Conservation (phyloP, 306 rosid genomes). For the Neltuma alba region DNA sequence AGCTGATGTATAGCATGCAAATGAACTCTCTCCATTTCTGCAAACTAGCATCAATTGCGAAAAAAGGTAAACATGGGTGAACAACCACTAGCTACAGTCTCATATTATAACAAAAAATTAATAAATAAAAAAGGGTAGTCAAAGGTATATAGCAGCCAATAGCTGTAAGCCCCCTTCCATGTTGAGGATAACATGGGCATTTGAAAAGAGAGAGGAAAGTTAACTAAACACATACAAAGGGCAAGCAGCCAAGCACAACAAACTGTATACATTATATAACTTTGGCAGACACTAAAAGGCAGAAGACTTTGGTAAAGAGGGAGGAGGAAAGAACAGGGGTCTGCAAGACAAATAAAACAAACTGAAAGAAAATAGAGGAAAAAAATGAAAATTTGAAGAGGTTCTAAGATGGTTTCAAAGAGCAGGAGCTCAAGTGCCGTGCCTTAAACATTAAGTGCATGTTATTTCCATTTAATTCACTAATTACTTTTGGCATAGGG, state of each 20-base stretch:
- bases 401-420: not conserved
- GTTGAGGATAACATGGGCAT: not conserved
- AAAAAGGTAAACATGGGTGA: conserved; percentile 20
- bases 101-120: not conserved
- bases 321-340: not conserved
- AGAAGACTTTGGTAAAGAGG: not conserved
- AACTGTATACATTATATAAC: not conserved
- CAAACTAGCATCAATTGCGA: conserved; percentile 63
- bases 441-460: not conserved
- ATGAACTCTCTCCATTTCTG: conserved; percentile 95
- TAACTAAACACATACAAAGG: not conserved
- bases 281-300: not conserved
- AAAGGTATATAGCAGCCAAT: not conserved
- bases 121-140: not conserved
- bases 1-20: conserved; percentile 84
- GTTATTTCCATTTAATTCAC: conserved; percentile 1
- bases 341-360: not conserved
- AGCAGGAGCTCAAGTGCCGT: not conserved
- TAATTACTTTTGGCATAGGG: not conserved
- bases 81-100: conserved; percentile 13
- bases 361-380: not conserved
- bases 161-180: not conserved
- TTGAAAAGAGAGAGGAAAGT: not conserved
- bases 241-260: not conserved
- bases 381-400: not conserved